These are phyloP conservation scores for Mycosphaerella sp. DNA, from an alignment of 2,329 filamentous ascomycete genomes.

Conservation along the genomic window DNA sequence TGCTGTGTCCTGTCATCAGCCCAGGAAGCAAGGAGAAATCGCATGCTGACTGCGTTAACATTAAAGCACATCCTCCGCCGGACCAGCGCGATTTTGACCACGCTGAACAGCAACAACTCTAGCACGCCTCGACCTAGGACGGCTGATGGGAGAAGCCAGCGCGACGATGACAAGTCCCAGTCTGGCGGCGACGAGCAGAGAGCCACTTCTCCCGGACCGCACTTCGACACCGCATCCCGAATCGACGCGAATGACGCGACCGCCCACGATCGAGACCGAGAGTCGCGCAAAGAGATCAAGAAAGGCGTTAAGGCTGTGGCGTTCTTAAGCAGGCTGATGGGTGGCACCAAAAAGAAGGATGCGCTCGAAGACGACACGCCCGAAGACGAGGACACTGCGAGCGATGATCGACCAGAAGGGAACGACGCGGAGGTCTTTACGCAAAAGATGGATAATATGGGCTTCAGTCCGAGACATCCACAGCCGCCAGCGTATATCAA, in stretches of 20 bases:
- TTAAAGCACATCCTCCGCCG: slow-evolving; percentile 54
- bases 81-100: slow-evolving; percentile 54
- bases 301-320: slow-evolving; percentile 71
- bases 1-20: slow-evolving; percentile 4
- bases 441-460: slow-evolving; percentile 61
- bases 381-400: slow-evolving; percentile 52
- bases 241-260: slow-evolving; percentile 22
- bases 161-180: slow-evolving; percentile 17
- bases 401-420: slow-evolving; percentile 66
- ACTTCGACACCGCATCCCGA: slow-evolving; percentile 14
- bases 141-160: slow-evolving; percentile 20
- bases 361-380: slow-evolving; percentile 37
- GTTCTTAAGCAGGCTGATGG: slow-evolving; percentile 82
- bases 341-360: slow-evolving; percentile 64
- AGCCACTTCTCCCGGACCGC: slow-evolving; percentile 13
- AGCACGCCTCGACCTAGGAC: slow-evolving; percentile 35
- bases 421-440: slow-evolving; percentile 78
- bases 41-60: slow-evolving; percentile 19
- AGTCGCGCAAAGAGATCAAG: slow-evolving; percentile 52
- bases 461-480: slow-evolving; percentile 80
- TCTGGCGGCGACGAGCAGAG: slow-evolving; percentile 12
- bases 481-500: slow-evolving; percentile 88
- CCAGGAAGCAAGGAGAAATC: not conserved
- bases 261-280: slow-evolving; percentile 10
- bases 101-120: slow-evolving; percentile 17